Evolutionary conservation across 805 yeast genomes (phyloP), one percentile per base, ranked within the genome.

Genomic region (Pichia thaimueangensis): DNA sequence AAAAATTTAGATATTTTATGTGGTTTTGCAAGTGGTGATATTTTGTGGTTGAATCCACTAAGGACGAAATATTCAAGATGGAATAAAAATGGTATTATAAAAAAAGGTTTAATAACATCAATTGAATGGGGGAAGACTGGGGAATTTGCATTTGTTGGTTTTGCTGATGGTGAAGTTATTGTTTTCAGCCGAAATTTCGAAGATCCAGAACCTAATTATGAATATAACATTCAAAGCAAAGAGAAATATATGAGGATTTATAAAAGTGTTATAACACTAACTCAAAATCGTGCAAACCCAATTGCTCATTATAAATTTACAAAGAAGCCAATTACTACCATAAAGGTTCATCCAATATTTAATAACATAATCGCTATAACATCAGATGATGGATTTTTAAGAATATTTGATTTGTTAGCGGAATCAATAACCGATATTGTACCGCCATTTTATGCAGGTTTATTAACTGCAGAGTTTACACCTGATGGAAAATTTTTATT

Each of bases 21-120:
- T 16, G 93, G 91, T 1, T 72, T 78, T 47, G 74, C 80, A 16
- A 62, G 78, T 1, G 87, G 91, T n/a, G 86, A 80, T 50, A 58
- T 83, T 3, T 48, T 82, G 6, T 70, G 86, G 71, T 47, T 80
- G 28, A 83, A 81, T 48, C 72, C 81, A 9, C 59, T 65, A 22
- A 61, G 68, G 30, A 64, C 65, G 57, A 68, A 68, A 43, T 76
- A 74, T 56, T 56, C 72, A 21, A 66, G 80, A 32, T 60, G 76
- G 59, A 77, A 77, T 56, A 76, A 75, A 49, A 63, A 64, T 43
- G 78, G 76, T 7, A 65, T 56, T 45, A 57, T 59, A 45, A 69
- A 62, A 49, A 66, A 55, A 45, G 64, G 56, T 48, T 69, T 76
- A 38, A 74, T 68, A 32, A 63, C 57, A 37, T 73, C 69, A 41